Evolutionary conservation across 2,329 filamentous ascomycete genomes (phyloP).

Genomic region (Aspergillus texensis): DNA sequence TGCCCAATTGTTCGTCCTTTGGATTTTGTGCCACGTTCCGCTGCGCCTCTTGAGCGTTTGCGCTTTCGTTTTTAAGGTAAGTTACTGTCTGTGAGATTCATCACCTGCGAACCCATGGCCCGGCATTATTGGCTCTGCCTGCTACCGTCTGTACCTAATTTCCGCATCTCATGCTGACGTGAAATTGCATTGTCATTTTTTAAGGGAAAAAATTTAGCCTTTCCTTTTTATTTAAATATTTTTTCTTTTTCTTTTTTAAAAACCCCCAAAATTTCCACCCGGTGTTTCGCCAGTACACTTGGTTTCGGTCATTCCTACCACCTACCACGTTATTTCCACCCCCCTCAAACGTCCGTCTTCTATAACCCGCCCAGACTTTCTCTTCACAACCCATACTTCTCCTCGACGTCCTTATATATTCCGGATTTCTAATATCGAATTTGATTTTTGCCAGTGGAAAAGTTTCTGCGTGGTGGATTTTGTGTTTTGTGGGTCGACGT

Average conservation of each 20-base stretch:
- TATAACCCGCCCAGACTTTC: neutral
- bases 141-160: conserved; percentile 12
- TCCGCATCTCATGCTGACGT: conserved; percentile 11
- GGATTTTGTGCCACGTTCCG: conserved; percentile 27
- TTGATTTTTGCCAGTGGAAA: neutral
- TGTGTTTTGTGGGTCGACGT: conserved; percentile 1
- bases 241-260: conserved; percentile 4
- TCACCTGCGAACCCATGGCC: conserved; percentile 15
- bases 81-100: conserved; percentile 17
- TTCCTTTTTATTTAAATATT: conserved; percentile 5
- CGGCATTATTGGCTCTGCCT: conserved; percentile 10
- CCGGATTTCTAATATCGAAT: neutral
- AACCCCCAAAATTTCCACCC: conserved; percentile 5
- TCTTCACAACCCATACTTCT: neutral
- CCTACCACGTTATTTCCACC: conserved; percentile 12
- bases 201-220: neutral
- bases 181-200: conserved; percentile 1
- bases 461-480: neutral
- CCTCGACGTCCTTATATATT: neutral
- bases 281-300: conserved; percentile 7
- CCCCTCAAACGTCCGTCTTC: conserved; percentile 2
- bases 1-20: conserved; percentile 26
- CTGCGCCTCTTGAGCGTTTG: conserved; percentile 22
- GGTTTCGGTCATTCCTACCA: conserved; percentile 12
- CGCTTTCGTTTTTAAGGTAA: conserved; percentile 21